Evolutionary conservation across 1,284 basidiomycete genomes (phyloP), one percentile per base, ranked within the genome.

Genomic region (Flammula alnicola): DNA sequence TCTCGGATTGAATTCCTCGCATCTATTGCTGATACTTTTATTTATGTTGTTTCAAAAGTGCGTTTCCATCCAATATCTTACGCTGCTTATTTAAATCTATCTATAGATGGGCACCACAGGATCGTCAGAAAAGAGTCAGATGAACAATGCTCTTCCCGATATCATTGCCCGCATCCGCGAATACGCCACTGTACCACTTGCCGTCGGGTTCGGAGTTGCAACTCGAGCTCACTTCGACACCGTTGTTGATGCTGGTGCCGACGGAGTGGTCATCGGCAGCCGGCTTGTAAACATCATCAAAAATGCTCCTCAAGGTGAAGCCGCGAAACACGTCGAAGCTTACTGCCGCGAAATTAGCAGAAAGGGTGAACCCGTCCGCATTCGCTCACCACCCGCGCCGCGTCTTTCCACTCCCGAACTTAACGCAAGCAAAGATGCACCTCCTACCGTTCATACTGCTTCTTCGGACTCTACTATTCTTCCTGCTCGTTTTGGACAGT

Each of bases 201-300:
- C 94, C 7, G 96, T 99, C 56, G 97, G 96, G 17, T 99, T 99
- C 65, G 96, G 96, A 44, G 93, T 99, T 19, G 88, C 95, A 19
- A 96, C 89, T n/a, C 84, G 91, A 16, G 82, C 86, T 17, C 95
- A 99, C 71, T 97, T 95, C 68, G 84, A 96, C 56, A 79, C 83
- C 50, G 93, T 97, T 49, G 82, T 81, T 27, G 78, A 86, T 51
- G 83, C 93, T 16, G 96, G 96, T 33, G 93, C 95, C 3, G 95
- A 98, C 61, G 97, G 90, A 54, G 93, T 98, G 25, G 96, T 98
- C 45, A 85, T 99, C 54, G 96, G 96, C 33, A 95, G 91, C 62
- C 85, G 88, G 53, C 73, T 99, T 33, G 88, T 96, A 52, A 74
- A 79, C 31, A 74, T 95, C 62, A 88, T 98, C 68, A 90, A 93